Base-by-base conservation (phyloP, 495 filamentous ascomycete genomes). In the Bacidia rubella region DNA sequence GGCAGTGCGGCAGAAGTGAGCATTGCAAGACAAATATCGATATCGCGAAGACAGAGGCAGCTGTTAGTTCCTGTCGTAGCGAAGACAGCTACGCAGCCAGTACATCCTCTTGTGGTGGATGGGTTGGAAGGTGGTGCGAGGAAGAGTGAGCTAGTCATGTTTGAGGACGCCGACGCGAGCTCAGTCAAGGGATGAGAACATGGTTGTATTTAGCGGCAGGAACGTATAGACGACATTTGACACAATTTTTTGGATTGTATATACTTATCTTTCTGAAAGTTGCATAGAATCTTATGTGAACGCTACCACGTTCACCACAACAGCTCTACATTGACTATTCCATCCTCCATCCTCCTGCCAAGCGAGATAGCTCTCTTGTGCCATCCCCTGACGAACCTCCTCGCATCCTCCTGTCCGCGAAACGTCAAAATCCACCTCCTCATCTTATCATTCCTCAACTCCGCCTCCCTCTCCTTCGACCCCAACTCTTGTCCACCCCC, bases 21-120 rank as follows among this genome's bases (percentile, higher is more conserved):
- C 17, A 78, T 81, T 54, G 76, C 78, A 2, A 62, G 78, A 10
- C 75, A 79, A 59, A 77, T 81, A 55, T 76, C 72, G 35, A 68
- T 81, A 21, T 79, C 77, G 26, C 60, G 73, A 32, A 70, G 75
- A 58, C 77, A 79, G 64, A 65, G 71, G 1, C 67, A 70, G 58
- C 54, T 79, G 44, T 62, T 80, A 2, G 55, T 60, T 23, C 57
- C 54, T 0, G 46, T 54, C 15, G 43, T 55, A 27, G 48, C 54
- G 17, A 54, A 57, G 35, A 43, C 43, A n/a, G 54, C 49, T 15
- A 54, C 23, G 38, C 60, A 54, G 50, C 54, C 60, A 17, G 44
- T 51, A 49, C 54, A 60, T 39, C 60, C 57, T 11, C 38, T 10
- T n/a, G n/a, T 60, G 3, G 52, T 58, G 19, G 53, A 54, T 10